Evolutionary conservation across 257 asterid species (phyloP), one percentile per base, ranked within the genome.

Genomic region (Primulina eburnea): DNA sequence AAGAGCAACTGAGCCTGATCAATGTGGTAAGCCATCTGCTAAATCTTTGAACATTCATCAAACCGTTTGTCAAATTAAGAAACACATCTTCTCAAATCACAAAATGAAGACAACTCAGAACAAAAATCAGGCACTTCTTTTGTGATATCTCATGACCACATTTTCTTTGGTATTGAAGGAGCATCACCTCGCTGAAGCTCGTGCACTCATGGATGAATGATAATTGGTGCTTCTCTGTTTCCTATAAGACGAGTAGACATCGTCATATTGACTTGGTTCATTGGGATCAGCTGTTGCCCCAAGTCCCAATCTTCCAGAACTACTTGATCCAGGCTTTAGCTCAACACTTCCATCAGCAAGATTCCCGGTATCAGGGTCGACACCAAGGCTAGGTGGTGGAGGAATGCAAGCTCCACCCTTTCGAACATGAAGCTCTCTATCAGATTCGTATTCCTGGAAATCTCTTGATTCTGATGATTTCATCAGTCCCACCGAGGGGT

Each of bases 341-440:
- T 86, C 97, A 4, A 81, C 85, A 30, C 89, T 85, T 74, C 87
- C 97, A 82, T 90, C 99, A 1, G 83, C 79, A 67, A 62, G 79
- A 26, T 90, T 71, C 65, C 90, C 90, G 0, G 90, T 62, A 28
- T 86, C 95, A 2, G 89, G 82, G 80, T 86, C 96, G 35, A 80
- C 81, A 33, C 81, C 81, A 20, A 93, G 83, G 82, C 86, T 76
- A 7, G 85, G 83, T 26, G 97, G 97, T 10, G 96, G 99, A 64
- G 97, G 97, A 35, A 94, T 94, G 72, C 97, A 87, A 52, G 97
- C 96, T 56, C 99, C 97, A 52, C 97, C 97, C 63, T 85, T 91
- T 20, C 97, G 92, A 9, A 77, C 84, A 7, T 86, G 83, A 29
- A 85, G 72, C 50, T 82, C 89, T 72, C 91, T 81, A 77, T 88